Evolutionary conservation across 2,329 filamentous ascomycete genomes (phyloP).

Genomic region (Stemphylium beticola): DNA sequence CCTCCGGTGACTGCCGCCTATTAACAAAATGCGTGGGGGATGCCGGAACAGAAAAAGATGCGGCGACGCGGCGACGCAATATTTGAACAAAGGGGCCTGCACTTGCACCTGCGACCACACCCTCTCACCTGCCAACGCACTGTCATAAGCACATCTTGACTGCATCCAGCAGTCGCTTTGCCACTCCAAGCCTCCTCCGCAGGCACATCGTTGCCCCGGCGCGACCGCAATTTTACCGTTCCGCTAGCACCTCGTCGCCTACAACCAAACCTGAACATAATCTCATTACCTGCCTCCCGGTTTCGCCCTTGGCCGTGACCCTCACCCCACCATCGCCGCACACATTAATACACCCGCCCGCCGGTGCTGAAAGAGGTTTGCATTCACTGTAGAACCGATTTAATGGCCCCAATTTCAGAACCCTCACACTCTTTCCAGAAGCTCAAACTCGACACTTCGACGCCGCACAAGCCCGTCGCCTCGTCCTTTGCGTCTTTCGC

Average conservation of each 20-base stretch:
- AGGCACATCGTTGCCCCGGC: constrained; percentile 10
- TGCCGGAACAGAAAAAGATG: not conserved
- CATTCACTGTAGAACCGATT: constrained; percentile 41
- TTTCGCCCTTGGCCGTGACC: constrained; percentile 37
- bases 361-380: constrained; percentile 38
- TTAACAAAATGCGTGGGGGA: constrained; percentile 16
- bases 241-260: constrained; percentile 25
- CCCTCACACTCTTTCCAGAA: constrained; percentile 52
- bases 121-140: not conserved
- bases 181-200: constrained; percentile 2
- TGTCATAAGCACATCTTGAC: not conserved
- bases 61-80: not conserved
- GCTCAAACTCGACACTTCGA: constrained; percentile 49
- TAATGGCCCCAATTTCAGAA: constrained; percentile 49
- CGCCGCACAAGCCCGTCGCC: constrained; percentile 41
- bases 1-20: constrained; percentile 11
- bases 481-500: constrained; percentile 47
- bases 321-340: constrained; percentile 35
- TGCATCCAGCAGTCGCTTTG: constrained; percentile 3
- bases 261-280: constrained; percentile 13
- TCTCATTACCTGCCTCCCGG: constrained; percentile 24
- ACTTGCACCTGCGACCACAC: not conserved
- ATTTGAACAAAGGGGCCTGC: constrained; percentile 4
- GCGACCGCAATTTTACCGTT: constrained; percentile 16
- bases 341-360: constrained; percentile 36